phyloP scores from a whole-genome alignment of 306 rosid genomes.

The Prunus davidiana region DNA sequence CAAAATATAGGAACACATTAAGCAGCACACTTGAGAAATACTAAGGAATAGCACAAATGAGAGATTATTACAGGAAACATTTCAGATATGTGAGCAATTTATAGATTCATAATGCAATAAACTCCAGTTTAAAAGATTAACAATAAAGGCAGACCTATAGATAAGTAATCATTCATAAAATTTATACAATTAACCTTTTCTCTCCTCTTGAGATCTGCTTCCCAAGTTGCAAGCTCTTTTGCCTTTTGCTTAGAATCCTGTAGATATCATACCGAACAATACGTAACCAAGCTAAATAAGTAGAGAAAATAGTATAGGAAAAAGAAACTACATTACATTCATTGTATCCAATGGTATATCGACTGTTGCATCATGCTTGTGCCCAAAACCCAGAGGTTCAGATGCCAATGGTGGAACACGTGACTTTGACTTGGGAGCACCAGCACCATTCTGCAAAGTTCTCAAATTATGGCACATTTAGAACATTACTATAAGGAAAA shows the following conservation, averaged over 20 bases:
- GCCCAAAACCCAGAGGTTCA: constrained; percentile 74
- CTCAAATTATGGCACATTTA: constrained; percentile 3
- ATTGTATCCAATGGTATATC: constrained; percentile 81
- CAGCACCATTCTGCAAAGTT: constrained; percentile 57
- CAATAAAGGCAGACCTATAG: neutral
- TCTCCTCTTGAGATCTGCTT: constrained; percentile 79
- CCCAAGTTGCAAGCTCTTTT: constrained; percentile 89
- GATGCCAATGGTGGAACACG: constrained; percentile 66
- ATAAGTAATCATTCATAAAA: constrained; percentile 5
- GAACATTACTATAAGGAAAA: neutral
- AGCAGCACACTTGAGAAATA: neutral
- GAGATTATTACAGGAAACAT: neutral
- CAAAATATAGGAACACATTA: constrained; percentile 17
- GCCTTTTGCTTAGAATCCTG: constrained; percentile 78
- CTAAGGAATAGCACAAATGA: neutral
- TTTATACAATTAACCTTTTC: constrained; percentile 56
- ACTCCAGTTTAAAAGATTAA: neutral
- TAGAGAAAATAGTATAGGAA: constrained; percentile 7
- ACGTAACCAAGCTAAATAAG: constrained; percentile 22
- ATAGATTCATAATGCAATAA: neutral
- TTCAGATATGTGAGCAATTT: neutral
- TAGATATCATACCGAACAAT: constrained; percentile 19
- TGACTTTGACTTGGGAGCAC: constrained; percentile 65
- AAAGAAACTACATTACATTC: constrained; percentile 43
- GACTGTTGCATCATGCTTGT: constrained; percentile 83